Evolutionary conservation across 768 basidiomycete species (phyloP).

Genomic region (Ramaria sp.): DNA sequence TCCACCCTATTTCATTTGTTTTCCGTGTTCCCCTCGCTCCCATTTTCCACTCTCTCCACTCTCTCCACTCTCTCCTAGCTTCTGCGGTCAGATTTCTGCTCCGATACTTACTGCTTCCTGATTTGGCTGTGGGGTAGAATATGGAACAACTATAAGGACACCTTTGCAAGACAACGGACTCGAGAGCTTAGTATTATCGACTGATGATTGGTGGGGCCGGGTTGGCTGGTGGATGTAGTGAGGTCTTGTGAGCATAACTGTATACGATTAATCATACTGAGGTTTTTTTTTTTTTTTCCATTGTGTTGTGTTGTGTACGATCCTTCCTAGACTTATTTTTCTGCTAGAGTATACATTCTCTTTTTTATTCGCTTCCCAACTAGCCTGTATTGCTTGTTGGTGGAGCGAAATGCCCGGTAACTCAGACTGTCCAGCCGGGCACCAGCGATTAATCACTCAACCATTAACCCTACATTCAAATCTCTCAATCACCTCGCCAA

Average conservation of each 20-base stretch:
- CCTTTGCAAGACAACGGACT: slow-evolving; percentile 75
- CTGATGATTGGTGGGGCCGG: slow-evolving; percentile 26
- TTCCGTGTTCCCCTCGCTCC: too few species aligned
- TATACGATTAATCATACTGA: neutral
- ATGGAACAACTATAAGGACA: slow-evolving; percentile 94
- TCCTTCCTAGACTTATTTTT: neutral
- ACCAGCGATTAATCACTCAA: too few species aligned
- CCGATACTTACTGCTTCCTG: neutral
- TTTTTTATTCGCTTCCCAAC: too few species aligned
- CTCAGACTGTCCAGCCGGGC: too few species aligned
- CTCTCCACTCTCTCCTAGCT: too few species aligned
- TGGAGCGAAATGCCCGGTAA: too few species aligned
- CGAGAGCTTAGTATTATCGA: slow-evolving; percentile 73
- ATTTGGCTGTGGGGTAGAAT: slow-evolving; percentile 40
- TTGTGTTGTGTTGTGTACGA: neutral
- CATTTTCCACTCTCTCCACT: too few species aligned
- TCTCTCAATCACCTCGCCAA: slow-evolving; percentile 38
- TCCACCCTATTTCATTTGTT: neutral
- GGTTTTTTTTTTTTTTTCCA: neutral
- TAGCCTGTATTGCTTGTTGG: too few species aligned
- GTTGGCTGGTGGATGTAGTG: too few species aligned
- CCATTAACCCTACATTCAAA: too few species aligned
- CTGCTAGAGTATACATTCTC: too few species aligned
- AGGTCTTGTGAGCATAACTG: neutral
- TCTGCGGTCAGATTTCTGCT: too few species aligned